phyloP scores from a whole-genome alignment of 768 basidiomycete genomes.

The Mycena crocata region DNA sequence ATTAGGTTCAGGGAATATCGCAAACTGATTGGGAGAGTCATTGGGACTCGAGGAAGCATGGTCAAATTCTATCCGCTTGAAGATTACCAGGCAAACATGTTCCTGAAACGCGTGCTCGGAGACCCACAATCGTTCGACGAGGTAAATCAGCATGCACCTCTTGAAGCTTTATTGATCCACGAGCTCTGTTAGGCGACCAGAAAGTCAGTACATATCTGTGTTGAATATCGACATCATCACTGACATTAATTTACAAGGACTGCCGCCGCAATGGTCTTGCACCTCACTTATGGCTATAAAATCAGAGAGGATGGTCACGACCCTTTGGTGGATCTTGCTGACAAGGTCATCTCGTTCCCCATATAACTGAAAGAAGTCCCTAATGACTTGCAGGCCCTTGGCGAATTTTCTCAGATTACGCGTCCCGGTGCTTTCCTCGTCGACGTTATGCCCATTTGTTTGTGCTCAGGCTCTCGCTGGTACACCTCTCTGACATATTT shows the following conservation, averaged over 20 bases:
- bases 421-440: constrained; percentile 61
- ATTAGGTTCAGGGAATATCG: constrained; percentile 38
- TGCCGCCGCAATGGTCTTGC: constrained; percentile 57
- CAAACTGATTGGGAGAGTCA: constrained; percentile 53
- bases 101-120: constrained; percentile 51
- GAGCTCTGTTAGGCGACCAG: constrained; percentile 31
- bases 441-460: constrained; percentile 61
- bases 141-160: constrained; percentile 26
- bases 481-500: neutral
- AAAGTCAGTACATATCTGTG: constrained; percentile 35
- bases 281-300: constrained; percentile 57
- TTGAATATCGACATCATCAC: neutral
- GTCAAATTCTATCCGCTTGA: constrained; percentile 51
- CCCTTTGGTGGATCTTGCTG: constrained; percentile 53
- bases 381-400: constrained; percentile 38
- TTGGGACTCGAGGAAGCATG: constrained; percentile 53
- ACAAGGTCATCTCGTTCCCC: constrained; percentile 31
- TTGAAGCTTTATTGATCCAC: constrained; percentile 36
- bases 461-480: constrained; percentile 17
- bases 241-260: constrained; percentile 46
- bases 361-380: neutral
- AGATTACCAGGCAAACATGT: constrained; percentile 52
- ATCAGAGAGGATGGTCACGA: constrained; percentile 50
- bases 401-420: constrained; percentile 52
- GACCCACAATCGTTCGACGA: constrained; percentile 41